phyloP scores from a whole-genome alignment of 305 asterid species.

The Solanum hybrid region DNA sequence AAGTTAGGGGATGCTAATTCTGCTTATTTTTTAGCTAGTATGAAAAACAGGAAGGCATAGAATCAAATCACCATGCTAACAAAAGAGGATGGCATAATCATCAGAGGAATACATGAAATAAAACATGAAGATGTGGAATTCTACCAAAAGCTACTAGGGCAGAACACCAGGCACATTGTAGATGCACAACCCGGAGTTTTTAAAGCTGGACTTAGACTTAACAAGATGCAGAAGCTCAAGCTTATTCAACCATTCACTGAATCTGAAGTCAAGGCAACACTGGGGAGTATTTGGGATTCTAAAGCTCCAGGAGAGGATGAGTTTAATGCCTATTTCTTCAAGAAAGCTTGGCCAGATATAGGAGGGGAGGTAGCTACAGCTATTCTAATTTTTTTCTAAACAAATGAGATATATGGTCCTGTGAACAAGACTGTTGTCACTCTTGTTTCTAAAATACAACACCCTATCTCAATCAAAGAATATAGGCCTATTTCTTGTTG shows the following conservation, averaged over 20 bases:
- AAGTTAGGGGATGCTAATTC: not conserved
- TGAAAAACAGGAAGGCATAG: not conserved
- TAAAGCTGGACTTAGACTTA: too few species aligned
- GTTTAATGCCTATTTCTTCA: not conserved
- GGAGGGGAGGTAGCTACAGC: not conserved
- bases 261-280: not conserved
- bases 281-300: not conserved
- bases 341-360: not conserved
- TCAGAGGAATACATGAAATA: not conserved
- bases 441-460: not conserved
- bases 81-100: not conserved
- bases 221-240: not conserved
- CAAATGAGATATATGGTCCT: not conserved
- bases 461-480: not conserved
- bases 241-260: not conserved
- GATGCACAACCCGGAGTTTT: not conserved
- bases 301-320: not conserved
- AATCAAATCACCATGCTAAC: not conserved
- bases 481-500: not conserved
- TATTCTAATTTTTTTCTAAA: not conserved
- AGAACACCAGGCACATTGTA: not conserved
- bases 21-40: not conserved
- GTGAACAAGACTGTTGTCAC: not conserved
- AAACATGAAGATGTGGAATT: not conserved
- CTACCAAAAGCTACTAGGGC: not conserved